Conservation (phyloP, 306 rosid species). For the Hippophae gyantsensis region DNA sequence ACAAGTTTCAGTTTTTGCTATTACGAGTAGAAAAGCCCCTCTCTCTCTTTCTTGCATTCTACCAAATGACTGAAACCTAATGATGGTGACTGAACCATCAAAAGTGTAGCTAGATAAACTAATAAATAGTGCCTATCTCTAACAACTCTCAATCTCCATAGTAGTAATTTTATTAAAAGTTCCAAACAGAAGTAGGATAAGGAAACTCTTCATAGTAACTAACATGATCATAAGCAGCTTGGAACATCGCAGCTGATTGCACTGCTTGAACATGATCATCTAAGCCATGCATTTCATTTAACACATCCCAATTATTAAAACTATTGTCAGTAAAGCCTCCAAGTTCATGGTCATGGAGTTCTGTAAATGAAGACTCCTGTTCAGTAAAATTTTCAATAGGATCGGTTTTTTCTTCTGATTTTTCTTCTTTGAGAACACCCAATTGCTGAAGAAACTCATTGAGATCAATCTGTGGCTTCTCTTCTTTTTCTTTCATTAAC, state of each 20-base stretch:
- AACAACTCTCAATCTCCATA: constrained; percentile 8
- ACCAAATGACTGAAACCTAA: constrained; percentile 18
- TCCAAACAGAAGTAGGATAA: constrained; percentile 66
- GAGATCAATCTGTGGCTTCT: constrained; percentile 94
- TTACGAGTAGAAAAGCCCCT: constrained; percentile 10
- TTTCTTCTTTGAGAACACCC: constrained; percentile 59
- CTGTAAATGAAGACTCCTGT: constrained; percentile 35
- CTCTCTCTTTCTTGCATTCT: constrained; percentile 17
- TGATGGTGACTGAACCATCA: constrained; percentile 15
- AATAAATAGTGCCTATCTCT: constrained; percentile 18
- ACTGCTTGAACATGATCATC: constrained; percentile 42
- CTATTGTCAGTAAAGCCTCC: constrained; percentile 44
- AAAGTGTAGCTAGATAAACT: constrained; percentile 23
- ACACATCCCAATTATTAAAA: constrained; percentile 68
- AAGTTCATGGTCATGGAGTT: constrained; percentile 30
- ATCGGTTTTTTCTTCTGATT: constrained; percentile 28
- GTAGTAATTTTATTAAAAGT: constrained; percentile 37
- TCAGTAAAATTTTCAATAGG: constrained; percentile 26
- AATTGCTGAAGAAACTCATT: constrained; percentile 93
- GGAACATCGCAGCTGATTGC: constrained; percentile 30
- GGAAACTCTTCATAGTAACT: constrained; percentile 45
- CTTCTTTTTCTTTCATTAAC: constrained; percentile 29
- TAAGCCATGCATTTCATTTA: constrained; percentile 59
- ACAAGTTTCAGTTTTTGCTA: neutral
- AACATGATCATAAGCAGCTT: constrained; percentile 35